Conservation (phyloP, 169 alveolate genomes). For the Plasmodium vivax region DNA sequence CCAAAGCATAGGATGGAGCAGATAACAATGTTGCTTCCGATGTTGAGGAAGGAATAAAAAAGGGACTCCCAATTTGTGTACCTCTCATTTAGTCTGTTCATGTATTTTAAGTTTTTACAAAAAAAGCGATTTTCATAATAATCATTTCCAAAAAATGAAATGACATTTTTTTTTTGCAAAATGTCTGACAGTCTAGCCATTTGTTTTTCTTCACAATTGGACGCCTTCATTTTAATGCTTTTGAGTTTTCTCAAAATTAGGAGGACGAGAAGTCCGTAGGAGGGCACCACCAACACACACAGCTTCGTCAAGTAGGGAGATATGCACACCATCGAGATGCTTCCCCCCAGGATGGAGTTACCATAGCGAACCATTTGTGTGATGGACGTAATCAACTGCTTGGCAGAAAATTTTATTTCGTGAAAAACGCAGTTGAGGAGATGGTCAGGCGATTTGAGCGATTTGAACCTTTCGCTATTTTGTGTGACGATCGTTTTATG, state of each 20-base stretch:
- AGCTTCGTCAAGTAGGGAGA: conserved; percentile 50
- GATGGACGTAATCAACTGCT: conserved; percentile 51
- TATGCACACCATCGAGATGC: conserved; percentile 25
- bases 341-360: conserved; percentile 57
- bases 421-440: conserved; percentile 40
- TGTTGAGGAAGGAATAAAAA: conserved; percentile 60
- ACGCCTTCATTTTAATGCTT: conserved; percentile 20
- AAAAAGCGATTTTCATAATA: conserved; percentile 47
- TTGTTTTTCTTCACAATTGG: conserved; percentile 58
- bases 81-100: conserved; percentile 5
- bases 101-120: conserved; percentile 7
- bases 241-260: conserved; percentile 17
- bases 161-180: conserved; percentile 67
- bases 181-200: conserved; percentile 61
- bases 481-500: conserved; percentile 39
- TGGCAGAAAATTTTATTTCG: conserved; percentile 42
- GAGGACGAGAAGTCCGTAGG: conserved; percentile 33
- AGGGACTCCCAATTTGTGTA: conserved; percentile 39
- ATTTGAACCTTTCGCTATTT: conserved; percentile 28
- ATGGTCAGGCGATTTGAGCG: conserved; percentile 41
- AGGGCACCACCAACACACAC: conserved; percentile 33
- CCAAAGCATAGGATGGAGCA: conserved; percentile 54
- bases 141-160: conserved; percentile 51
- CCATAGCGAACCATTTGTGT: conserved; percentile 45
- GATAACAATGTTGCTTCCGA: conserved; percentile 57